Percentiles rank a stretch among this genome's conserved stretches.
Conservation (phyloP, 345 rosid genomes). For the Acer campestre region DNA sequence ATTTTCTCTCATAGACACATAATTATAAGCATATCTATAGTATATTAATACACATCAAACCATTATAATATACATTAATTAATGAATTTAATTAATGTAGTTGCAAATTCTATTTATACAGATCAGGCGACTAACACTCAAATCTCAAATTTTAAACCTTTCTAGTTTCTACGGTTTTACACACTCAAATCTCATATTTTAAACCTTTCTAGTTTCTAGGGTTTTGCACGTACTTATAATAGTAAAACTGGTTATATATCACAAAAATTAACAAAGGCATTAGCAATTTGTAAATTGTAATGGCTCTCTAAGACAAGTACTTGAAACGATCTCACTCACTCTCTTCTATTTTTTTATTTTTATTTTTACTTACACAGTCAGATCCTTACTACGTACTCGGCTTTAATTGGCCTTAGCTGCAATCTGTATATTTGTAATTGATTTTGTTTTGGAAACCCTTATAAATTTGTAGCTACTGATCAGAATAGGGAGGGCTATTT, state of each 20-base stretch:
- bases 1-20: too few species aligned
- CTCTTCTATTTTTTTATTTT: background rate
- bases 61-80: background rate
- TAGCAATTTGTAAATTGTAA: background rate
- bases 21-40: too few species aligned
- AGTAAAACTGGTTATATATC: constrained; percentile 18
- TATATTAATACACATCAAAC: background rate
- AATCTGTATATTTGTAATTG: background rate
- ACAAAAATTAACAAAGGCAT: background rate
- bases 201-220: too few species aligned
- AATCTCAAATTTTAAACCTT: background rate
- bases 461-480: background rate
- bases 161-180: background rate
- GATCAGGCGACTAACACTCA: background rate
- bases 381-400: constrained; percentile 33
- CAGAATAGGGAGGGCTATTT: background rate
- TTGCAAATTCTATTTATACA: background rate
- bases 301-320: constrained; percentile 27
- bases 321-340: constrained; percentile 32
- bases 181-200: background rate
- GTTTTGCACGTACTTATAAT: background rate
- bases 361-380: constrained; percentile 22
- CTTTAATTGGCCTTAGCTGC: background rate
- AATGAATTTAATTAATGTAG: background rate
- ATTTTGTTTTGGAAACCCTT: background rate